Conservation (phyloP, 768 basidiomycete genomes). For the Symmetrospora coprosmae region DNA sequence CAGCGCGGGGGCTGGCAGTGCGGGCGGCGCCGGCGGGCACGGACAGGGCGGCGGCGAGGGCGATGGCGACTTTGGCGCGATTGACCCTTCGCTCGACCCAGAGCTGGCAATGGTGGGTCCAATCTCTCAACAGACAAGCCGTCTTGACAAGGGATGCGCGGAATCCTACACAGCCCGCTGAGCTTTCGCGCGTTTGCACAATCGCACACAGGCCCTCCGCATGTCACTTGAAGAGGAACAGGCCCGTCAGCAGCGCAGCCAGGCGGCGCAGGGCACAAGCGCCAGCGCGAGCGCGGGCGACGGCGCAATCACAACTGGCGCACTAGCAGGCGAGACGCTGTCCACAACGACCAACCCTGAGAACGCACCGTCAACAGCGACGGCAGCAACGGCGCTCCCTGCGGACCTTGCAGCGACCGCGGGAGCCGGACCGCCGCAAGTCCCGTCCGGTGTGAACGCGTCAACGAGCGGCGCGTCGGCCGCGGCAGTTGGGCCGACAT, state of each 20-base stretch:
- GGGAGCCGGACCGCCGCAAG: constrained; percentile 6
- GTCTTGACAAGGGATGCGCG: background rate
- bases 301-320: background rate
- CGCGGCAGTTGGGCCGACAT: constrained; percentile 32
- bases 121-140: background rate
- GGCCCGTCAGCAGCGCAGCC: constrained; percentile 53
- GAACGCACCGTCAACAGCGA: background rate
- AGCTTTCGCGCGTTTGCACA: background rate
- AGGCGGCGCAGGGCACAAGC: no score
- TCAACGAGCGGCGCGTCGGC: no score
- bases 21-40: constrained; percentile 43
- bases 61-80: constrained; percentile 65
- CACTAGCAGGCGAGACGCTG: no score
- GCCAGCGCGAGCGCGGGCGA: no score
- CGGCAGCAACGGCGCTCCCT: background rate
- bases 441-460: no score
- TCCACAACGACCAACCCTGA: no score
- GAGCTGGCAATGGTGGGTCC: constrained; percentile 80
- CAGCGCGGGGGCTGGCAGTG: constrained; percentile 40
- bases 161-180: no score
- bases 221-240: constrained; percentile 95
- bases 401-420: background rate
- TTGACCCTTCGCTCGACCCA: constrained; percentile 89
- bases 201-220: constrained; percentile 57
- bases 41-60: constrained; percentile 42